phyloP scores from a whole-genome alignment of 345 rosid genomes.

The Boechera stricta region DNA sequence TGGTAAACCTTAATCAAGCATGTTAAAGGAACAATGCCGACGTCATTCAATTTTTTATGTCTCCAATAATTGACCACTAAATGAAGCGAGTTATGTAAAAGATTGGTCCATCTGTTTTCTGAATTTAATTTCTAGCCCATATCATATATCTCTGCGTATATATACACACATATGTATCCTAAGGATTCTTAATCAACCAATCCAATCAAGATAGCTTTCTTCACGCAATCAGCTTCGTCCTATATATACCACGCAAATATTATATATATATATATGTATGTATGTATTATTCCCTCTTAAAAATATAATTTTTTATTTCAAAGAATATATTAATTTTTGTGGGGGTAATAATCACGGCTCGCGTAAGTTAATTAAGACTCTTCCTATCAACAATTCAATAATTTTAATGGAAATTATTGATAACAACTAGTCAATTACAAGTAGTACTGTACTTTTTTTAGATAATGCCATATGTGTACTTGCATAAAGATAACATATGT shows the following conservation, averaged over 20 bases:
- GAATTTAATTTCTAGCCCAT: neutral
- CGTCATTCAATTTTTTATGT: conserved; percentile 13
- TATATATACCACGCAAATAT: neutral
- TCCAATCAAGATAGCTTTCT: conserved; percentile 24
- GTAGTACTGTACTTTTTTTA: neutral
- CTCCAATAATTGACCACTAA: conserved; percentile 36
- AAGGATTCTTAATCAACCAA: conserved; percentile 6
- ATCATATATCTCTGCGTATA: neutral
- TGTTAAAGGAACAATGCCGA: neutral
- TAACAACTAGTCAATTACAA: neutral
- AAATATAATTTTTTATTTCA: too few relatives aligned
- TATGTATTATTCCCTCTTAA: neutral
- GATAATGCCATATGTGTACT: neutral
- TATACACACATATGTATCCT: too few relatives aligned
- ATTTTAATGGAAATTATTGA: neutral
- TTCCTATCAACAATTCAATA: neutral
- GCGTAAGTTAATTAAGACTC: neutral
- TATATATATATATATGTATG: neutral
- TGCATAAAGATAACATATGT: neutral
- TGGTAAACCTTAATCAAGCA: conserved; percentile 20
- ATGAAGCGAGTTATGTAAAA: conserved; percentile 19
- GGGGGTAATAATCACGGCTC: neutral
- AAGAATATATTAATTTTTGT: neutral
- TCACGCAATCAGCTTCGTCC: conserved; percentile 35
- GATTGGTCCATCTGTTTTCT: conserved; percentile 25